Evolutionary conservation across 768 basidiomycete genomes (phyloP), one percentile per base, ranked within the genome.

Genomic region (Cyclocybe cylindracea): DNA sequence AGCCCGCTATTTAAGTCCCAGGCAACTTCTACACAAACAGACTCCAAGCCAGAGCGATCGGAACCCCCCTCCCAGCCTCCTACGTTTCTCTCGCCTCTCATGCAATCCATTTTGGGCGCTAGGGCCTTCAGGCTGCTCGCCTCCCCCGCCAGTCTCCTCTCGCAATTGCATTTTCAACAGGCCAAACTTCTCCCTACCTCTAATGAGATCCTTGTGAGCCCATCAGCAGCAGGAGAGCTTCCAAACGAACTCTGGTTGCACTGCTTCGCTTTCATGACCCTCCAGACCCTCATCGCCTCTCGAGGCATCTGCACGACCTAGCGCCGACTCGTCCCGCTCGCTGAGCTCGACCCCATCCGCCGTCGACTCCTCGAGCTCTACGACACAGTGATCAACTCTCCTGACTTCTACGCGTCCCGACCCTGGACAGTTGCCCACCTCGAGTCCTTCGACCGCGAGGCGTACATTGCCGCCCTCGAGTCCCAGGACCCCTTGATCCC

Each of bases 241-340:
- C 52, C 52, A 6, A 42, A 2, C 16, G 52, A 54, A 19, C 31
- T 54, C 7, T 40, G 31, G 10, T 39, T 53, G 2, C 52, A 48
- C 11, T 40, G 39, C 2, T 53, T 53, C 32, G 47, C 45, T 5
- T 54, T 54, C 46, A 16, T 54, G 32, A 19, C 29, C 7, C 24
- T 54, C 3, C 7, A 48, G 16, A 10, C 46, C 2, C 41, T 40
- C 41, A 48, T 54, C 34, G 7, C 32, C 9, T 34, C 33, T 2
- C 39, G 36, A 5, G 13, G 39, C 7, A 46, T 54, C 9, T 54
- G 46, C 16, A 10, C 32, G 14, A 35, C 43, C 6, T 44, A 33
- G 42, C 13, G 35, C 14, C 31, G 14, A 44, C 50, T 51, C n/a
- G n/a, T 51, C 2, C 50, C 50, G 3, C 42, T 51, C 14, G 31